Base-by-base conservation (phyloP, 2,329 filamentous ascomycete species). In the Sporothrix euskadiensis region DNA sequence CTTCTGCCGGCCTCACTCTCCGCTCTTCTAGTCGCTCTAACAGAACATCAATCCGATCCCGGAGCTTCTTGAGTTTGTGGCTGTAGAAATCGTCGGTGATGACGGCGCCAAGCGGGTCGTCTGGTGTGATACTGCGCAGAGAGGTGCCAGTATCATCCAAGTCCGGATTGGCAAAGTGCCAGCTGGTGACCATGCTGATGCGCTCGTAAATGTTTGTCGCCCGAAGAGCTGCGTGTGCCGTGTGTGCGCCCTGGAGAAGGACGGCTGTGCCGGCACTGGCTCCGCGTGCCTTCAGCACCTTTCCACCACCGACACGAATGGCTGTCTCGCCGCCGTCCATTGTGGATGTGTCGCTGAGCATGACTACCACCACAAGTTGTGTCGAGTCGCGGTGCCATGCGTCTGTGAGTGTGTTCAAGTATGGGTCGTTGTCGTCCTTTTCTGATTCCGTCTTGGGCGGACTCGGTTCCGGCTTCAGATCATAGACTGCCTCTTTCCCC, bases 311-410 rank as follows among this genome's bases (percentile, higher is more conserved):
- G 0, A 61, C 72, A 5, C 73, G 73, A 35, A 75, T 75, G 14
- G 75, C 75, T 19, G 75, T 75, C 65, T 75, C 75, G 10, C 75
- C 75, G 16, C 75, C 75, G 0, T 72, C 30, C 75, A 75, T 75
- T 0, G 75, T 75, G 1, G 71, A 73, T 1, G 75, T 75, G 71
- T 75, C 75, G 39, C 75, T 75, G 4, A 75, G 75, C 75, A 75
- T 75, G 2, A 75, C 49, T 1, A 75, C 75, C 5, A 74, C 32
- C 6, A 75, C 75, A 0, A 75, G 66, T 0, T 73, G 75, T 1
- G 73, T 74, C 5, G 73, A 73, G n/a, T 75, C 75, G 61, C 74
- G 74, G 59, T 75, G 75, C 75, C 75, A 75, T 26, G 72, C 73
- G 39, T 75, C 75, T 14, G 70, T 73, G 12, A 75, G 44, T 0